These are phyloP conservation scores for Pichia terricola DNA, from an alignment of 1,139 yeast species.

Conservation along the genomic window DNA sequence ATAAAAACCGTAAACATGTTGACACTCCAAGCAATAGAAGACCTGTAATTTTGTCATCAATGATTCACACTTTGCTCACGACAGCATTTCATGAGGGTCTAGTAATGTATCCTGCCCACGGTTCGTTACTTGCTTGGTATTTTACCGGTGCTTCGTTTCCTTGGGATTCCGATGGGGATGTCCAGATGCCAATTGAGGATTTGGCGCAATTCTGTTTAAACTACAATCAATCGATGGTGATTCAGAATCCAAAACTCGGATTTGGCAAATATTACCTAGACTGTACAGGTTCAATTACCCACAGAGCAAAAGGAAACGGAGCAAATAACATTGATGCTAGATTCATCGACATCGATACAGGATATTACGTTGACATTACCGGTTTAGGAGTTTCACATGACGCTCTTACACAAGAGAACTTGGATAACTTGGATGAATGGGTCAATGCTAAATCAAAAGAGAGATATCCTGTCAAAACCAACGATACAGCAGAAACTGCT, in stretches of 20 bases:
- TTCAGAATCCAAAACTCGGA: slow-evolving; percentile 57
- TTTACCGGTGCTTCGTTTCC: slow-evolving; percentile 47
- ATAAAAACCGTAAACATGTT: not conserved
- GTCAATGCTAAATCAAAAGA: not conserved
- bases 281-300: slow-evolving; percentile 28
- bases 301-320: slow-evolving; percentile 34
- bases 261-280: slow-evolving; percentile 46
- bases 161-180: slow-evolving; percentile 49
- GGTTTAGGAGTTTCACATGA: slow-evolving; percentile 29
- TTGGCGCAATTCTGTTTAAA: slow-evolving; percentile 32
- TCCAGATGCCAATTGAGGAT: slow-evolving; percentile 44
- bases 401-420: not conserved
- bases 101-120: slow-evolving; percentile 45
- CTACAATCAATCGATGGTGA: slow-evolving; percentile 40
- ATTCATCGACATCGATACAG: slow-evolving; percentile 67
- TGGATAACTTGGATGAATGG: not conserved
- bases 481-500: not conserved
- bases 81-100: slow-evolving; percentile 37
- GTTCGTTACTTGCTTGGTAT: slow-evolving; percentile 43
- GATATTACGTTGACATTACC: slow-evolving; percentile 63
- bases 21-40: slow-evolving; percentile 20
- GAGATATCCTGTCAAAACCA: not conserved
- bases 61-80: slow-evolving; percentile 39
- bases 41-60: slow-evolving; percentile 35
- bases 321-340: slow-evolving; percentile 73